A percentile compares a stretch with the other conserved stretches of the same genome.
Evolutionary conservation across 140 eudicot genomes (phyloP).

Genomic region (Senecio squalidus): DNA sequence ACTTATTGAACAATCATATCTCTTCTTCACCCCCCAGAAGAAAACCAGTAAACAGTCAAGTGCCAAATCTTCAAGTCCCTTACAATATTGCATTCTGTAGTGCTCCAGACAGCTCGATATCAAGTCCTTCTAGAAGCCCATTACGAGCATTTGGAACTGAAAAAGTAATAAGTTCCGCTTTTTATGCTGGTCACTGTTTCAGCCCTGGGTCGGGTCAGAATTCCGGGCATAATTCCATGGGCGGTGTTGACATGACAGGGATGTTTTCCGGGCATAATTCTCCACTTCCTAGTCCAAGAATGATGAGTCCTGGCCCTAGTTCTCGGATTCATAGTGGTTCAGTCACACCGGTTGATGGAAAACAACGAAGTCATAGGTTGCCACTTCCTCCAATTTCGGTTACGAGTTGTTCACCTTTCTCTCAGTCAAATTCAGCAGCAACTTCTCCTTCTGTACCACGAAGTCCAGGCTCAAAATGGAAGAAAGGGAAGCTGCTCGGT

Average conservation of each 20-base stretch:
- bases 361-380: conserved; percentile 66
- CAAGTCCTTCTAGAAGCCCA: conserved; percentile 98
- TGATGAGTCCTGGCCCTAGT: conserved; percentile 94
- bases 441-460: conserved; percentile 92
- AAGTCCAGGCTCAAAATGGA: conserved; percentile 92
- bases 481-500: conserved; percentile 90
- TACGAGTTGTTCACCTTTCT: conserved; percentile 51
- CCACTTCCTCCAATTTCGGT: conserved; percentile 80
- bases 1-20: conserved; percentile 33
- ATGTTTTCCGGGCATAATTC: conserved; percentile 85
- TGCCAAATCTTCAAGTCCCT: conserved; percentile 64
- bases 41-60: conserved; percentile 47
- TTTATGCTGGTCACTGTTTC: conserved; percentile 72
- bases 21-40: conserved; percentile 51
- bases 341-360: conserved; percentile 89
- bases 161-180: conserved; percentile 46
- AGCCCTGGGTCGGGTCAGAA: conserved; percentile 93
- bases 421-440: conserved; percentile 85
- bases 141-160: conserved; percentile 57
- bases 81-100: conserved; percentile 55
- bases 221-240: conserved; percentile 88
- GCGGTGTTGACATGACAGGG: conserved; percentile 82
- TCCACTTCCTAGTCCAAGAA: conserved; percentile 90
- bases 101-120: conserved; percentile 88
- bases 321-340: conserved; percentile 92